phyloP scores from a whole-genome alignment of 139 green algal species.

The Chlamydomonas eustigma region DNA sequence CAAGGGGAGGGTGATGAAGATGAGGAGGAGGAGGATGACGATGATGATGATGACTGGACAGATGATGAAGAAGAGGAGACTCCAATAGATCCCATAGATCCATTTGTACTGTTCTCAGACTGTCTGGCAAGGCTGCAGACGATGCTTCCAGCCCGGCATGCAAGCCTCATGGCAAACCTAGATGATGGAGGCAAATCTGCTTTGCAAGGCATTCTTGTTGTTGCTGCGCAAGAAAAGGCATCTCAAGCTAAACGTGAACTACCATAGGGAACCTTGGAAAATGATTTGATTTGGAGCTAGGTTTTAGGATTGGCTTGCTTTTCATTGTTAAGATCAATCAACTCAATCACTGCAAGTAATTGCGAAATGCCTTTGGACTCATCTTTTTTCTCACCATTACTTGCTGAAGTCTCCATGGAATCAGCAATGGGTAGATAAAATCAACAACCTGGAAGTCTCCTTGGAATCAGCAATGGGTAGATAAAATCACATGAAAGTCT shows the following conservation, averaged over 20 bases:
- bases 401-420: no score
- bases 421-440: no score
- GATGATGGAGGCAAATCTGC: slow-evolving; percentile 26
- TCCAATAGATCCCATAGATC: slow-evolving; percentile 66
- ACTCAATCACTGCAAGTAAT: no score
- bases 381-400: no score
- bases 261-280: no score
- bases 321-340: no score
- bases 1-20: background rate
- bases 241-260: slow-evolving; percentile 2
- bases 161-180: slow-evolving; percentile 28
- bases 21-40: slow-evolving; percentile 26
- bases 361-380: no score
- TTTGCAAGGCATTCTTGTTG: slow-evolving; percentile 22
- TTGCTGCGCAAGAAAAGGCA: slow-evolving; percentile 22
- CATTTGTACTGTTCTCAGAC: slow-evolving; percentile 63
- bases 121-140: slow-evolving; percentile 54
- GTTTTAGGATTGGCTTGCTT: no score
- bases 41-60: slow-evolving; percentile 34
- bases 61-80: slow-evolving; percentile 44
- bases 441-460: no score
- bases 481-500: no score
- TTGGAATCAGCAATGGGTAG: no score
- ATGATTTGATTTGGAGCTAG: no score
- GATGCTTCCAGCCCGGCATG: slow-evolving; percentile 39